A percentile compares a stretch with the other conserved stretches of the same genome.
These are phyloP conservation scores for Plasmodium fragile DNA, from an alignment of 169 alveolate species.

Conservation along the genomic window DNA sequence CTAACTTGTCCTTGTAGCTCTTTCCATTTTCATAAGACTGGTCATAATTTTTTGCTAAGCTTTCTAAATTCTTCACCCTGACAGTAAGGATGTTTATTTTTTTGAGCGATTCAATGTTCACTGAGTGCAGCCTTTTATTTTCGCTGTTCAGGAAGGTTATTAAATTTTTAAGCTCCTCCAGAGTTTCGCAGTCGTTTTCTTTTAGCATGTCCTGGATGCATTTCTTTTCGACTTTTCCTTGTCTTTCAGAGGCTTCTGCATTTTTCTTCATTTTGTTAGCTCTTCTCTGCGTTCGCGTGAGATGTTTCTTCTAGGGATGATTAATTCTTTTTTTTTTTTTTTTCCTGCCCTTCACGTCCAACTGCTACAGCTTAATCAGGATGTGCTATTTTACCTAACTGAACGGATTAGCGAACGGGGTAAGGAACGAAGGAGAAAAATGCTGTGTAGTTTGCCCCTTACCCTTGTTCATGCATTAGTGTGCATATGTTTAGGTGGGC, in stretches of 20 bases:
- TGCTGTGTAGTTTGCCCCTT: not conserved
- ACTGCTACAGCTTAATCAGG: not conserved
- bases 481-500: not conserved
- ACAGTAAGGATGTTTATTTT: constrained; percentile 45
- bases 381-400: not conserved
- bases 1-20: constrained; percentile 13
- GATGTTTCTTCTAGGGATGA: not conserved
- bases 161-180: constrained; percentile 61
- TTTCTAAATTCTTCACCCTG: constrained; percentile 44
- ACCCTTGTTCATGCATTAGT: not conserved
- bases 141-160: constrained; percentile 37
- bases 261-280: not conserved
- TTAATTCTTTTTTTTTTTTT: not conserved
- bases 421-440: not conserved
- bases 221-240: constrained; percentile 27
- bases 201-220: constrained; percentile 32
- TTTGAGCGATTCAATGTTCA: constrained; percentile 45
- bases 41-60: constrained; percentile 35
- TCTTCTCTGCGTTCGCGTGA: not conserved
- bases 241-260: not conserved
- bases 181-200: constrained; percentile 66
- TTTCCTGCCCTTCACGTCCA: not conserved
- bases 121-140: constrained; percentile 60
- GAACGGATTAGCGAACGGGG: not conserved
- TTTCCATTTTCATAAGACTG: constrained; percentile 8